Evolutionary conservation across 352 stramenopile species (phyloP).

Genomic region (Globisporangium echinulatum): DNA sequence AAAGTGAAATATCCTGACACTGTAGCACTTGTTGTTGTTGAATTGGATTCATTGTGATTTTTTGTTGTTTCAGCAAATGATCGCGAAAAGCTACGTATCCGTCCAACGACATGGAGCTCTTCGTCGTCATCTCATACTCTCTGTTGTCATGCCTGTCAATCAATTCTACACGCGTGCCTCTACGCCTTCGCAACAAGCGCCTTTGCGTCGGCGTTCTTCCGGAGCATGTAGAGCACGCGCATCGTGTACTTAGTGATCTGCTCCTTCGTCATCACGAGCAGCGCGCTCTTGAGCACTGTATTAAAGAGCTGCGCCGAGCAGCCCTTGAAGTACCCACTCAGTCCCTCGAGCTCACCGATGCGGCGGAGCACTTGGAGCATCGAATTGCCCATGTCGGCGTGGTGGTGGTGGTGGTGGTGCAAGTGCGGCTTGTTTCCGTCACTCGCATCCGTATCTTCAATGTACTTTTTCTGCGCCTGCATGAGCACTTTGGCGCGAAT

Average conservation of each 20-base stretch:
- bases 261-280: conserved; percentile 83
- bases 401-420: conserved; percentile 33
- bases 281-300: conserved; percentile 76
- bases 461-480: conserved; percentile 68
- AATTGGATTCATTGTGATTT: no score
- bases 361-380: conserved; percentile 65
- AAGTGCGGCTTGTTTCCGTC: no score
- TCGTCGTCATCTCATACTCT: no score
- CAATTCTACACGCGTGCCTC: no score
- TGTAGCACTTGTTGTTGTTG: no score
- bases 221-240: conserved; percentile 60
- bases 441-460: conserved; percentile 9
- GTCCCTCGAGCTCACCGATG: conserved; percentile 58
- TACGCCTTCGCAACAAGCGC: no score
- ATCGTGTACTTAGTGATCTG: conserved; percentile 76
- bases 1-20: no score
- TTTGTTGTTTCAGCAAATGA: no score
- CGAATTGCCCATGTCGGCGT: conserved; percentile 37
- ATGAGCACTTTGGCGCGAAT: conserved; percentile 88
- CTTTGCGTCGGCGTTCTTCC: conserved; percentile 12
- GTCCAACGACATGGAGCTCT: no score
- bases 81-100: no score
- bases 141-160: no score
- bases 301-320: conserved; percentile 79
- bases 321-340: conserved; percentile 62